Evolutionary conservation across 106 monocot species (phyloP).

Genomic region (Dendrobium nobile): DNA sequence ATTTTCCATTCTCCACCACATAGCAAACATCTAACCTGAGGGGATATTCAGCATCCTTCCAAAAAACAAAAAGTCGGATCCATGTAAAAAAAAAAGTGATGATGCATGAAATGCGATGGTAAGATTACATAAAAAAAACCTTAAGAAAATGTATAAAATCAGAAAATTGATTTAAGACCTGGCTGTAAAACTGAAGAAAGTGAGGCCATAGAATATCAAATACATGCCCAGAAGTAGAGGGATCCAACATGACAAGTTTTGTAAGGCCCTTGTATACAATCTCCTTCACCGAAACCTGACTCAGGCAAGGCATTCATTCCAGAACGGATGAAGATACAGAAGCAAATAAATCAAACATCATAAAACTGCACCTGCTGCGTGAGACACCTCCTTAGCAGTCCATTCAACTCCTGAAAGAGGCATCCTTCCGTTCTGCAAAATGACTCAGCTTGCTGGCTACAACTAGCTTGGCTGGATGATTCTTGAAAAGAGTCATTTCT

Average conservation of each 20-base stretch:
- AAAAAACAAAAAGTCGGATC: constrained; percentile 1
- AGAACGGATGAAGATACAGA: background rate
- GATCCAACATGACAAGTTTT: constrained; percentile 68
- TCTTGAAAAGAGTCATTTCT: constrained; percentile 54
- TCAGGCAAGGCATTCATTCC: constrained; percentile 16
- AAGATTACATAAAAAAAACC: background rate
- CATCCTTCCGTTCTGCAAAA: constrained; percentile 14
- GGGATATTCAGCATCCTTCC: constrained; percentile 53
- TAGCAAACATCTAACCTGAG: constrained; percentile 59
- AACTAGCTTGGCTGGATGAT: constrained; percentile 96
- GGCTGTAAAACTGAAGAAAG: constrained; percentile 57
- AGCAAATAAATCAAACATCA: background rate
- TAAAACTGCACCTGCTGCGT: constrained; percentile 56
- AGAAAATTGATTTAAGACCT: constrained; percentile 32
- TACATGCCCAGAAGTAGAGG: constrained; percentile 34
- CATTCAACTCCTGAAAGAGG: constrained; percentile 78
- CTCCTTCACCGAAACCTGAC: constrained; percentile 67
- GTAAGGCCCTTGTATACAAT: constrained; percentile 61
- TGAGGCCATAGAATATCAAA: constrained; percentile 92
- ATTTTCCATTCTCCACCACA: constrained; percentile 55
- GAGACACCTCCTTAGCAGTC: constrained; percentile 79
- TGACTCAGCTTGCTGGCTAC: constrained; percentile 72
- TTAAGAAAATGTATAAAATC: background rate
- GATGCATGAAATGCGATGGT: background rate
- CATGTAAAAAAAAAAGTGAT: background rate